These are phyloP conservation scores for Cystobasidium tubakii DNA, from an alignment of 768 basidiomycete species.

Conservation along the genomic window DNA sequence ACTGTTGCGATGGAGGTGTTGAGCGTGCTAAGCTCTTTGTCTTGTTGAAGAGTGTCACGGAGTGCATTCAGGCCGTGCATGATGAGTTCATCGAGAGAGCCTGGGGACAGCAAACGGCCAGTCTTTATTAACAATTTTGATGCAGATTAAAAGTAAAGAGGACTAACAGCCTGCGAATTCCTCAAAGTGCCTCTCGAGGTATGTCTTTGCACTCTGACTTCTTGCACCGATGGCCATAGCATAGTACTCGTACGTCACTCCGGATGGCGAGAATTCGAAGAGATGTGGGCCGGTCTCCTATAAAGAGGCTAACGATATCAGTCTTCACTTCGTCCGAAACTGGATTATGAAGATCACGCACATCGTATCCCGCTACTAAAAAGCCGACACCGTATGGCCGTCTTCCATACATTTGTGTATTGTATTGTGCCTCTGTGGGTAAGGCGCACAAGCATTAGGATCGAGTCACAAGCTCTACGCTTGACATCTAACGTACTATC, in stretches of 20 bases:
- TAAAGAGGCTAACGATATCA: neutral
- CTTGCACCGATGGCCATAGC: constrained; percentile 98
- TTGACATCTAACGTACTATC: constrained; percentile 94
- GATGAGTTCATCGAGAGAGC: constrained; percentile 77
- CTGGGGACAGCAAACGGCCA: constrained; percentile 49
- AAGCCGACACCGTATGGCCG: constrained; percentile 98
- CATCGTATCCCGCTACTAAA: constrained; percentile 89
- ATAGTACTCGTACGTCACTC: constrained; percentile 93
- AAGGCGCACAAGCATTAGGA: constrained; percentile 23
- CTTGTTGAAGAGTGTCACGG: constrained; percentile 94
- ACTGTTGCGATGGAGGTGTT: constrained; percentile 73
- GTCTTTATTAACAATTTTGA: too few species aligned
- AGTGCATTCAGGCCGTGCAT: constrained; percentile 89
- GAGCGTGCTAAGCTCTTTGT: constrained; percentile 85
- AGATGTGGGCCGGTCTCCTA: constrained; percentile 89
- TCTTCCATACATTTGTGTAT: constrained; percentile 96
- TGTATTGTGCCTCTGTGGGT: constrained; percentile 83
- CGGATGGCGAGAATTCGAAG: constrained; percentile 96
- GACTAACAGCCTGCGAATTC: constrained; percentile 74
- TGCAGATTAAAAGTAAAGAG: neutral
- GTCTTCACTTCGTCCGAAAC: neutral
- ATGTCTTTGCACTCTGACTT: constrained; percentile 97
- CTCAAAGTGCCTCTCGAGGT: constrained; percentile 89
- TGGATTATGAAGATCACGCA: constrained; percentile 41
- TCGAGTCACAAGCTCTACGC: too few species aligned